phyloP scores from a whole-genome alignment of 2,329 filamentous ascomycete genomes.

The Exophiala sp. region DNA sequence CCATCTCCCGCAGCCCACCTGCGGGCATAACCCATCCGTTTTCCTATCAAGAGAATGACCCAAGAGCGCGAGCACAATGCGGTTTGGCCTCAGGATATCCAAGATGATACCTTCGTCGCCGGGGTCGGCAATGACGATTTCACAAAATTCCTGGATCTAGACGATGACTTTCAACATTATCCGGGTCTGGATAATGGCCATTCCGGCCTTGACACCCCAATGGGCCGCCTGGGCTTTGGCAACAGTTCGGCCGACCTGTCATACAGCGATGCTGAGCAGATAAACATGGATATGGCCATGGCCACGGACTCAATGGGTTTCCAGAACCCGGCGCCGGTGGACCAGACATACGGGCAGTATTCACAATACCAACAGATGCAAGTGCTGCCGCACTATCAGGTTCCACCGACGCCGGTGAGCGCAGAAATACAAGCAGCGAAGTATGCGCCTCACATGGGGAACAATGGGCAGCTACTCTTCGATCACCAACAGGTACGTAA shows the following conservation, averaged over 20 bases:
- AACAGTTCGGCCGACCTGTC: conserved; percentile 20
- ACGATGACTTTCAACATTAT: conserved; percentile 42
- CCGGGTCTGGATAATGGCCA: conserved; percentile 36
- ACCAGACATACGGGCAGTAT: conserved; percentile 27
- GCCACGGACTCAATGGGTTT: conserved; percentile 11
- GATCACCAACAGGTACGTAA: conserved; percentile 38
- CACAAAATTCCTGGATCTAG: conserved; percentile 46
- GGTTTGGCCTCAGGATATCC: conserved; percentile 38
- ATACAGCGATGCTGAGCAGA: conserved; percentile 15
- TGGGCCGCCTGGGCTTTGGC: conserved; percentile 36
- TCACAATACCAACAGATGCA: conserved; percentile 31
- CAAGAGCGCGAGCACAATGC: conserved; percentile 26
- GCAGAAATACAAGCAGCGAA: conserved; percentile 43
- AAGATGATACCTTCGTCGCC: conserved; percentile 38
- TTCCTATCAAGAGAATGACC: conserved; percentile 22
- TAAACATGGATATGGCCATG: conserved; percentile 29
- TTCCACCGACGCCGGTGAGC: conserved; percentile 46
- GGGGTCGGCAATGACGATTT: conserved; percentile 43
- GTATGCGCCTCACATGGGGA: conserved; percentile 38
- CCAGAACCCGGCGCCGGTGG: conserved; percentile 27
- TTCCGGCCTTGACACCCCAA: conserved; percentile 36
- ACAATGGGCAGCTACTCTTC: conserved; percentile 39
- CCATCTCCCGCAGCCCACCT: conserved; percentile 26
- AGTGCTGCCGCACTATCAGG: conserved; percentile 25
- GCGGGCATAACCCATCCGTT: conserved; percentile 14